Percentiles rank a stretch among this genome's conserved stretches.
These are phyloP conservation scores for Dictyostelium firmibasis DNA, from an alignment of 78 protist genomes.

Conservation along the genomic window DNA sequence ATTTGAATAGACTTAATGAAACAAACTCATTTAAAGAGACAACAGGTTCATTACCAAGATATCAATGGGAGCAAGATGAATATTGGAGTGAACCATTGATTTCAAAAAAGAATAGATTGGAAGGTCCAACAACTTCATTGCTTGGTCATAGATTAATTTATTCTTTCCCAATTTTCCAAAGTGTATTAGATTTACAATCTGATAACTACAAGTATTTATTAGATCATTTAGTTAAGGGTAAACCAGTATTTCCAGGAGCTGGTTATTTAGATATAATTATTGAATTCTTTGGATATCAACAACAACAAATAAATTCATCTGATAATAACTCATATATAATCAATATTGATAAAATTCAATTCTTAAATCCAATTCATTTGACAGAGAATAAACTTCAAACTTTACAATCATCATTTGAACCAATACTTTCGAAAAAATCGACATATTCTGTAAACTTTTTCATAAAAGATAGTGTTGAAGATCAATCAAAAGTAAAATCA, in stretches of 20 bases:
- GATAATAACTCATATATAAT: not conserved
- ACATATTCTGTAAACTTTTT: not conserved
- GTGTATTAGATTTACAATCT: not conserved
- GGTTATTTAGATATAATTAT: conserved; percentile 53
- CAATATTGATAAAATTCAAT: not conserved
- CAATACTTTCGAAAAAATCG: not conserved
- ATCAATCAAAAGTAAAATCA: not conserved
- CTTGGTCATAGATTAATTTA: not conserved
- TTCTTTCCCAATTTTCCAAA: not conserved
- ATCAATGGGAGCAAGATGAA: conserved; percentile 53
- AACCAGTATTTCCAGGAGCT: conserved; percentile 71
- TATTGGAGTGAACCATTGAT: conserved; percentile 32
- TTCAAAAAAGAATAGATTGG: not conserved
- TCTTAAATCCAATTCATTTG: conserved; percentile 14
- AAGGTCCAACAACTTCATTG: conserved; percentile 15
- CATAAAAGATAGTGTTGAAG: conserved; percentile 2
- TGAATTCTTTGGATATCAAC: not conserved
- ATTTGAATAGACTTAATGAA: not conserved
- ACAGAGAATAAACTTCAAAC: not conserved
- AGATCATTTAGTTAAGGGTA: conserved; percentile 42
- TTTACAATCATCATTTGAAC: conserved; percentile 4
- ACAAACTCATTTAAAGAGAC: not conserved
- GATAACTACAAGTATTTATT: not conserved
- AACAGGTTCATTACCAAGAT: not conserved
- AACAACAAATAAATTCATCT: not conserved